These are phyloP conservation scores for Arthrobotrys entomopaga DNA, from an alignment of 2,329 filamentous ascomycete genomes.

Conservation along the genomic window DNA sequence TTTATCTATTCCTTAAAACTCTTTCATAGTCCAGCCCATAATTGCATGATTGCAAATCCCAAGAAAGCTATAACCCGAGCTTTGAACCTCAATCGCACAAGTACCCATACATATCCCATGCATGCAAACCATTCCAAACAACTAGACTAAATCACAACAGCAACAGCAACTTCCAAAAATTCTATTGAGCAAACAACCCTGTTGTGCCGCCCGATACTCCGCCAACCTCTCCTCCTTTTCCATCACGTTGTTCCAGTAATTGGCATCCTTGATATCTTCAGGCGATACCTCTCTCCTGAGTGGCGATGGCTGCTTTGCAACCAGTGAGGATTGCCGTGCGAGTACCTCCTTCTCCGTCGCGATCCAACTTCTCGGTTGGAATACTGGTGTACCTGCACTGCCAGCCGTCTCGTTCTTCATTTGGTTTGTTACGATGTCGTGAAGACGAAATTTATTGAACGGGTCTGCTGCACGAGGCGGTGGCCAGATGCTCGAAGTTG, in stretches of 20 bases:
- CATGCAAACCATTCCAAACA: no score
- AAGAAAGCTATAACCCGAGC: no score
- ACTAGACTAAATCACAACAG: slow-evolving; percentile 4
- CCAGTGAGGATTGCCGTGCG: no score
- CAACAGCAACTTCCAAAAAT: slow-evolving; percentile 22
- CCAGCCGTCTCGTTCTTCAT: not conserved
- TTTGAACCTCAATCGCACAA: no score
- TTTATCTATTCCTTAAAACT: no score
- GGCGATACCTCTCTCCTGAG: slow-evolving; percentile 2
- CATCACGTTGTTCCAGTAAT: slow-evolving; percentile 25
- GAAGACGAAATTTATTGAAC: not conserved
- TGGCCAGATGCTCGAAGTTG: not conserved
- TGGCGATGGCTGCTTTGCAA: not conserved
- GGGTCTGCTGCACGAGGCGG: not conserved
- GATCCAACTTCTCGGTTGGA: no score
- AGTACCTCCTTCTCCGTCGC: no score
- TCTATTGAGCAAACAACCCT: slow-evolving; percentile 26
- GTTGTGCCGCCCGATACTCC: slow-evolving; percentile 11
- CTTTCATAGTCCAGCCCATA: no score
- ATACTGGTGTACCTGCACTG: no score
- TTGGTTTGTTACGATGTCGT: not conserved
- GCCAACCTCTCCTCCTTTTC: slow-evolving; percentile 19
- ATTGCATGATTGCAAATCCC: no score
- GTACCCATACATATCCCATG: no score
- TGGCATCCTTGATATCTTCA: slow-evolving; percentile 2